A percentile compares a stretch with the other conserved stretches of the same genome.
Evolutionary conservation across 2,329 filamentous ascomycete genomes (phyloP).

Genomic region (Epichloe bromicola): DNA sequence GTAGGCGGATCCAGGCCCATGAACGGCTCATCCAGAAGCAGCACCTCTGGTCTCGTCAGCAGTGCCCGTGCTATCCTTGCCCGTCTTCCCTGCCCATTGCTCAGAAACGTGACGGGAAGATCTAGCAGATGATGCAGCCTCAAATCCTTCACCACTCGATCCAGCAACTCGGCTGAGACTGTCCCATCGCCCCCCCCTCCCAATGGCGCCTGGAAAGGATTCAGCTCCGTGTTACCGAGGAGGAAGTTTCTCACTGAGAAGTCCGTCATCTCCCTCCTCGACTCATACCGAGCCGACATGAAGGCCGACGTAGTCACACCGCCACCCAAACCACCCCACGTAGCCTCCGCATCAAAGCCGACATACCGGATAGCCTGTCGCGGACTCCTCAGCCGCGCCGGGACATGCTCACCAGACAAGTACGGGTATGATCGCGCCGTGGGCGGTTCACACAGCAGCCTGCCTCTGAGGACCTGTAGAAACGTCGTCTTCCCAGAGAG

Average conservation of each 20-base stretch:
- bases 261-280: conserved; percentile 72
- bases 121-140: conserved; percentile 55
- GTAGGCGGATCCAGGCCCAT: conserved; percentile 91
- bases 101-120: conserved; percentile 79
- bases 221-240: conserved; percentile 69
- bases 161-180: conserved; percentile 38
- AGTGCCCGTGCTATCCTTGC: conserved; percentile 81
- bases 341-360: conserved; percentile 69
- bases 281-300: conserved; percentile 83
- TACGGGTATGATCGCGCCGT: conserved; percentile 67
- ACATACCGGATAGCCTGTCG: conserved; percentile 71
- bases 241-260: conserved; percentile 75
- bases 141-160: conserved; percentile 55
- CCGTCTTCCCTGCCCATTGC: conserved; percentile 82
- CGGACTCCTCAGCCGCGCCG: conserved; percentile 42
- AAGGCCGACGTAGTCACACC: conserved; percentile 61
- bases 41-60: conserved; percentile 61
- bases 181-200: conserved; percentile 32
- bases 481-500: conserved; percentile 71
- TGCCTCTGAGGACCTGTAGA: conserved; percentile 63
- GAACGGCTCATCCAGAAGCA: conserved; percentile 87
- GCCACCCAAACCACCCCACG: conserved; percentile 36
- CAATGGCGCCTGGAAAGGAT: conserved; percentile 39
- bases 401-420: conserved; percentile 50
- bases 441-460: conserved; percentile 63